Evolutionary conservation across 2,329 filamentous ascomycete species (phyloP), one percentile per base, ranked within the genome.

Genomic region (Stagonosporopsis chrysanthemi): DNA sequence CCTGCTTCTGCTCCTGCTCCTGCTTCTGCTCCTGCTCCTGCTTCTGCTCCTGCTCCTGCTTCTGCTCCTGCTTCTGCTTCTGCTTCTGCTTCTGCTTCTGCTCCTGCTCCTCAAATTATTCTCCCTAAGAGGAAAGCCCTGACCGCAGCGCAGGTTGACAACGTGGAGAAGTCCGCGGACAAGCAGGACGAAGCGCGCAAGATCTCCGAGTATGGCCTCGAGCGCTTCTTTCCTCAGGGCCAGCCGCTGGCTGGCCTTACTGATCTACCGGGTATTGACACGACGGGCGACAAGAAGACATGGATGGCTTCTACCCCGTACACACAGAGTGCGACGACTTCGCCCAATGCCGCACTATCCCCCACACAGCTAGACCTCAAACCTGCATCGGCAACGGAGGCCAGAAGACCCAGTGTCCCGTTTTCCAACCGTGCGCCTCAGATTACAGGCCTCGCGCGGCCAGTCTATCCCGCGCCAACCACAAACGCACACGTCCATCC

Each of bases 101-200:
- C 52, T 51, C 31, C 41, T 67, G 65, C 69, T 69, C 68, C 75
- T 70, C 68, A 69, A 65, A 67, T 78, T 56, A 65, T 74, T 61
- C 69, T 79, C 56, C 77, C 78, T 29, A 79, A 80, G 61, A 75
- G 77, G 61, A 80, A 79, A 73, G 73, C 77, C 67, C 71, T 80
- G 75, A 78, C 76, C 61, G 62, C 71, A 64, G 75, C 73, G 70
- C 76, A 78, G 75, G 71, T 77, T 70, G 68, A 73, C 61, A 77
- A 76, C 54, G 73, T 67, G 60, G 73, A 68, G 49, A 68, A 64
- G 43, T 63, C 58, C 51, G 63, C 64, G 50, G 57, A 62, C 26
- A 65, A 63, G 53, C 60, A 63, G 38, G 58, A 67, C 38, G 59
- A 64, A 43, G 56, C 55, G 23, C 45, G 59, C 31, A 58, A 38